Evolutionary conservation across 306 rosid genomes (phyloP), one percentile per base, ranked within the genome.

Genomic region (Pyrus pyrifolia): DNA sequence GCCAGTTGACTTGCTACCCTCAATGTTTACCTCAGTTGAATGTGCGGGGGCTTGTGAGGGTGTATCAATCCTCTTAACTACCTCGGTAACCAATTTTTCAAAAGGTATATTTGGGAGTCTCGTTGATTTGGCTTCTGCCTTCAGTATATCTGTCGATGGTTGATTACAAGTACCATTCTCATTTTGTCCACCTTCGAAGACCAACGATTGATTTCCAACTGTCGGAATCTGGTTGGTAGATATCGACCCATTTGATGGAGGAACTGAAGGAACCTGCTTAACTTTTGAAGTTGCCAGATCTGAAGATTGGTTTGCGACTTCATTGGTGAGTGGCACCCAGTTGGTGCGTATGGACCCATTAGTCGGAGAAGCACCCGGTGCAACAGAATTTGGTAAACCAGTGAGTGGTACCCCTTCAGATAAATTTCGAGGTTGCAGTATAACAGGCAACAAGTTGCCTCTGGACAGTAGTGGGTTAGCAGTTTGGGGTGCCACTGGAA

Each of bases 391-490:
- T 31, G 85, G 74, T 84, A 83, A 87, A 67, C 75, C 78, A 27
- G 87, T 77, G 82, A 81, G 76, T 9, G 85, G 73, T 52, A 12
- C 9, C 46, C 86, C 90, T n/a, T 87, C 85, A 38, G 83, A 71
- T 11, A 76, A 67, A 72, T 58, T 87, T 67, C 76, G 68, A 57
- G 91, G 91, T 76, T 84, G 84, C 71, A 90, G 88, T 45, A 82
- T 68, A 46, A 85, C 86, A 67, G 98, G 97, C 46, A 83, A 85
- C 68, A 83, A 21, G 42, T 78, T 88, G 69, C 84, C 91, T 83
- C 89, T 76, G 11, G 82, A 51, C 67, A 83, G 17, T 81, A 82
- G 78, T n/a, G 73, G 85, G 76, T 76, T 81, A 74, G 82, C 81
- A 62, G 85, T 81, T 51, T 80, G 73, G 57, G 85, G 81, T 64